These are phyloP conservation scores for Casuarina cunninghamiana DNA, from an alignment of 306 rosid genomes.

Conservation along the genomic window DNA sequence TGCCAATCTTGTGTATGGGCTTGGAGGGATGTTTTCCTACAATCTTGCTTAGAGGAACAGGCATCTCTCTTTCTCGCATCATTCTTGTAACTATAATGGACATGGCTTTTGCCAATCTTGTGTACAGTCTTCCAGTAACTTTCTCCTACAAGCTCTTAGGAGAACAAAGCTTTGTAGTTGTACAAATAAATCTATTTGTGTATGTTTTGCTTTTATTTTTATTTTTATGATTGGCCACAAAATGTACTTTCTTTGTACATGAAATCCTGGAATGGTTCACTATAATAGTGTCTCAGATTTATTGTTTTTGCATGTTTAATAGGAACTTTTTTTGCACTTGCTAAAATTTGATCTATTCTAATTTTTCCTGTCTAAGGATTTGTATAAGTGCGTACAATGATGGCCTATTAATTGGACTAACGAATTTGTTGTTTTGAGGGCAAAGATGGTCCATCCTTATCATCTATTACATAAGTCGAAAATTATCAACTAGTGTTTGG, in stretches of 20 bases:
- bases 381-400: not conserved
- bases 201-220: no score
- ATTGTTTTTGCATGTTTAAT: not conserved
- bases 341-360: not conserved
- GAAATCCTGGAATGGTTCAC: not conserved
- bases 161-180: no score
- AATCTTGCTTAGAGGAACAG: not conserved
- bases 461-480: not conserved
- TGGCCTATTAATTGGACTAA: not conserved
- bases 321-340: not conserved
- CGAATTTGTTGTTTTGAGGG: not conserved
- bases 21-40: not conserved
- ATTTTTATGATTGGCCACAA: not conserved
- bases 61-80: no score
- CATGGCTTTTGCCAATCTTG: not conserved
- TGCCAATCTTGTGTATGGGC: not conserved
- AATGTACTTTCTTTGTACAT: not conserved
- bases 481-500: not conserved
- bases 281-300: not conserved
- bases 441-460: not conserved
- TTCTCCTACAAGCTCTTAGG: not conserved
- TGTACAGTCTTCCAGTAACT: not conserved
- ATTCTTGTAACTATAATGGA: not conserved
- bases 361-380: not conserved
- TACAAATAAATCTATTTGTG: no score